Evolutionary conservation across 148 eudicot species (phyloP).

Genomic region (Spergularia marina): DNA sequence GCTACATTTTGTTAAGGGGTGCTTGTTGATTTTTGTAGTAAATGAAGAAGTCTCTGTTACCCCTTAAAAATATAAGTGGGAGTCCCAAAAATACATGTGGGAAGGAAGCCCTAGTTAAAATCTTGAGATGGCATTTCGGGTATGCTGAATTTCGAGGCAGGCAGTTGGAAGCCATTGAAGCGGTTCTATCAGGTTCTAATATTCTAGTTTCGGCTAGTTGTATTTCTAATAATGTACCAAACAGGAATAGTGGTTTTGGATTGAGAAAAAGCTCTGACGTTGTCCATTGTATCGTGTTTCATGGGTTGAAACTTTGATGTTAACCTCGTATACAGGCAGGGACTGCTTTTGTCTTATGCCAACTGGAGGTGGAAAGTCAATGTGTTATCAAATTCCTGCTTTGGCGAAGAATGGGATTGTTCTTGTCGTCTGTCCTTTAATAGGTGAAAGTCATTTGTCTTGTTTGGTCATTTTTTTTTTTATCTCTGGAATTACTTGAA

Average conservation of each 20-base stretch:
- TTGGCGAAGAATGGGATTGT: conserved; percentile 76
- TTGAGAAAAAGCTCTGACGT: background rate
- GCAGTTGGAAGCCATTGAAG: conserved; percentile 89
- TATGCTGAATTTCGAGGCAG: conserved; percentile 80
- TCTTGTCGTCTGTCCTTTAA: conserved; percentile 88
- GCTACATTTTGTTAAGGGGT: background rate
- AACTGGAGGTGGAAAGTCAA: conserved; percentile 97
- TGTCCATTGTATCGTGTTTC: background rate
- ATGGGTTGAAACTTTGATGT: background rate
- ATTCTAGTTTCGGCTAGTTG: background rate
- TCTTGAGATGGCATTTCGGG: conserved; percentile 95
- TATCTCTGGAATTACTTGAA: conserved; percentile 18
- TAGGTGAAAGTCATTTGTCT: conserved; percentile 67
- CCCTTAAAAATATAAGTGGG: conserved; percentile 44
- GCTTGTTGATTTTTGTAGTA: conserved; percentile 6
- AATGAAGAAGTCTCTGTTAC: conserved; percentile 71
- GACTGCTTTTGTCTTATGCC: conserved; percentile 99
- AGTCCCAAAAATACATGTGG: conserved; percentile 43
- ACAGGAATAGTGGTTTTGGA: background rate
- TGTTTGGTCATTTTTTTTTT: conserved; percentile 20
- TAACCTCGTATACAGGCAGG: conserved; percentile 50
- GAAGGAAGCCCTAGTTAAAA: conserved; percentile 77
- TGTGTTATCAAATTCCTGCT: conserved; percentile 94
- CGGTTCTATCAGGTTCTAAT: conserved; percentile 74
- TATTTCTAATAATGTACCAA: background rate